Conservation (phyloP, 805 yeast species). For the Saturnispora mendoncae region DNA sequence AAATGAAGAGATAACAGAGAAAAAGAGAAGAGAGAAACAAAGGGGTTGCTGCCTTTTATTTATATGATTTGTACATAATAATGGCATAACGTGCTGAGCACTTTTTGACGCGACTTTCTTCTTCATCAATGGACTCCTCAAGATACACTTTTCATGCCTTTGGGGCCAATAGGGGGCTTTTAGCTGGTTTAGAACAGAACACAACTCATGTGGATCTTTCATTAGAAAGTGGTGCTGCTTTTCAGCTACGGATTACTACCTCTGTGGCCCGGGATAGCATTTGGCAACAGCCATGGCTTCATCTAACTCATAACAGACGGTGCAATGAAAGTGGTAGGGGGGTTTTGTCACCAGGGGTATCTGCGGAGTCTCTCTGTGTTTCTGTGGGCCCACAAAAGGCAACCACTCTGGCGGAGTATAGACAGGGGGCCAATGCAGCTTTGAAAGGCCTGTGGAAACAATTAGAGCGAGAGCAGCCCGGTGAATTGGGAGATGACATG, state of each 20-base stretch:
- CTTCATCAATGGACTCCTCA: too few relatives aligned
- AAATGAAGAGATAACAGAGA: too few relatives aligned
- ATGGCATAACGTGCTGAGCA: too few relatives aligned
- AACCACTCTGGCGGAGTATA: conserved; percentile 18
- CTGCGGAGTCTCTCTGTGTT: not conserved
- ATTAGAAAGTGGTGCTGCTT: not conserved
- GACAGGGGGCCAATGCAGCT: too few relatives aligned
- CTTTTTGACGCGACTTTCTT: too few relatives aligned
- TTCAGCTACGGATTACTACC: not conserved
- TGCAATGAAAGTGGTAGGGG: not conserved
- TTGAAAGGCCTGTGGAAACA: too few relatives aligned
- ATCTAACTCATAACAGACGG: conserved; percentile 1
- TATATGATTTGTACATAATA: too few relatives aligned
- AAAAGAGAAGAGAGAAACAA: too few relatives aligned
- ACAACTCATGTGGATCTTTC: not conserved
- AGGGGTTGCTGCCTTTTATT: too few relatives aligned
- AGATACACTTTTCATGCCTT: not conserved
- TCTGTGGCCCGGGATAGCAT: not conserved
- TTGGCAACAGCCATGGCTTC: not conserved
- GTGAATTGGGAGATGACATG: too few relatives aligned
- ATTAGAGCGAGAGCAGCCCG: too few relatives aligned
- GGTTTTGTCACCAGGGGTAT: not conserved
- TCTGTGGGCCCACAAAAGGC: conserved; percentile 24
- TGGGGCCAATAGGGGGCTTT: not conserved
- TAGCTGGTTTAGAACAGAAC: not conserved